phyloP scores from a whole-genome alignment of 441 rosid genomes.

The Pelargonium cotyledonis region DNA sequence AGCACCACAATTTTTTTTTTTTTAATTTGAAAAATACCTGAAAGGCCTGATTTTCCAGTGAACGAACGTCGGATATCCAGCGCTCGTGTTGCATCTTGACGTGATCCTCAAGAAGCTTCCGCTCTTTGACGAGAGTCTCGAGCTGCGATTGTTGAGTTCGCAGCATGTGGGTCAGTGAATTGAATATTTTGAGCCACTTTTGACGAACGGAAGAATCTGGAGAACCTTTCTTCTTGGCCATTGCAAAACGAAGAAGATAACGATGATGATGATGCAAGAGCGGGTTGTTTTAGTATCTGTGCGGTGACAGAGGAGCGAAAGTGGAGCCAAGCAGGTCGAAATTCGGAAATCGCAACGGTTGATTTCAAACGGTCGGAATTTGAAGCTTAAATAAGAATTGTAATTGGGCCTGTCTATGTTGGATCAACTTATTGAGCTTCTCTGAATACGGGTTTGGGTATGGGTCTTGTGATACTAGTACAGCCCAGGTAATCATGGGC shows the following conservation, averaged over 20 bases:
- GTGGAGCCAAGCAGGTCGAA: no score
- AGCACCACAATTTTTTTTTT: conserved; percentile 3
- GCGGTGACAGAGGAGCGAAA: no score
- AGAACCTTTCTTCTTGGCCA: conserved; percentile 11
- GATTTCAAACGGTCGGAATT: no score
- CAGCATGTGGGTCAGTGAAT: conserved; percentile 41
- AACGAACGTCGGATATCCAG: conserved; percentile 40
- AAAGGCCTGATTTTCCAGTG: conserved; percentile 40
- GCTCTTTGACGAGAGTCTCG: conserved; percentile 42
- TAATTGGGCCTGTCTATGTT: no score
- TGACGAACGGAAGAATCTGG: conserved; percentile 34
- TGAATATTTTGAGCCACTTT: conserved; percentile 55
- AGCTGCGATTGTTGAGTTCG: conserved; percentile 57
- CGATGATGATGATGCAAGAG: no score
- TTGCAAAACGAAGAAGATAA: neutral
- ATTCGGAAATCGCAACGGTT: no score
- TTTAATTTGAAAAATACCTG: conserved; percentile 36
- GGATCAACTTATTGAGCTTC: no score
- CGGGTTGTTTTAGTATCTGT: neutral
- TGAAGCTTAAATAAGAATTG: no score
- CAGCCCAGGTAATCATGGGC: no score
- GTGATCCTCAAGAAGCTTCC: conserved; percentile 51
- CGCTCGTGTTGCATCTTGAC: conserved; percentile 36
- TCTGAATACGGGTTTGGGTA: no score
- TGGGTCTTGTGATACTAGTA: no score